These are phyloP conservation scores for Kwoniella pini DNA, from an alignment of 768 basidiomycete genomes.

Conservation along the genomic window DNA sequence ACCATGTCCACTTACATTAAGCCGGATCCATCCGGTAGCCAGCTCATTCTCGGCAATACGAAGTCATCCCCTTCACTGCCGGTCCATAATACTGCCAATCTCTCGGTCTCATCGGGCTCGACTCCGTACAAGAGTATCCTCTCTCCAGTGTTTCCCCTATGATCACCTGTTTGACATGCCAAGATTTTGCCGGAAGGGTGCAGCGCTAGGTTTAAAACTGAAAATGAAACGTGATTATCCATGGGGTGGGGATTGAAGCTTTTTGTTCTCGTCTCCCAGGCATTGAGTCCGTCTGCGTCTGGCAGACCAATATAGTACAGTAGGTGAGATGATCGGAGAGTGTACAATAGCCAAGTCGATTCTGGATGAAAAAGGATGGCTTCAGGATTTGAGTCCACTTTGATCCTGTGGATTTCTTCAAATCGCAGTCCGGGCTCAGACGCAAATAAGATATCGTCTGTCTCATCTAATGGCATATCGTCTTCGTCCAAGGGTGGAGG, in stretches of 20 bases:
- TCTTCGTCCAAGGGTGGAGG: constrained; percentile 21
- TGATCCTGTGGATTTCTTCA: constrained; percentile 31
- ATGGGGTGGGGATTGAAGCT: constrained; percentile 52
- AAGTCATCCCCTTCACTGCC: constrained; percentile 46
- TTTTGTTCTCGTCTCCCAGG: constrained; percentile 31
- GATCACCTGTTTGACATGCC: constrained; percentile 53
- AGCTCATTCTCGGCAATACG: constrained; percentile 51
- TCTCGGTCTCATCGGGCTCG: constrained; percentile 35
- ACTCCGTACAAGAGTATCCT: constrained; percentile 49
- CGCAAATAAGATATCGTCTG: constrained; percentile 41
- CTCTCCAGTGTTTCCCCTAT: constrained; percentile 47
- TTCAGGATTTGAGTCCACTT: constrained; percentile 48
- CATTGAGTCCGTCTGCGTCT: not conserved
- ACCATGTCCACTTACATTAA: constrained; percentile 41
- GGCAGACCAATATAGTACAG: constrained; percentile 36
- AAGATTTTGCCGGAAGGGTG: constrained; percentile 48
- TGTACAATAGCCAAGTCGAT: constrained; percentile 43
- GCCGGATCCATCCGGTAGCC: constrained; percentile 52
- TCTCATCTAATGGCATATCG: constrained; percentile 38
- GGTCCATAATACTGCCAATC: constrained; percentile 51
- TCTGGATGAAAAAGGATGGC: constrained; percentile 44
- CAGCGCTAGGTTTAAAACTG: constrained; percentile 48
- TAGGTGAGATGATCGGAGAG: constrained; percentile 36
- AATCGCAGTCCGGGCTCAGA: constrained; percentile 43
- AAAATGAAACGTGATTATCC: constrained; percentile 52